Evolutionary conservation across 176 grass and related monocot species (phyloP), one percentile per base, ranked within the genome.

Genomic region (Hordeum marinum): DNA sequence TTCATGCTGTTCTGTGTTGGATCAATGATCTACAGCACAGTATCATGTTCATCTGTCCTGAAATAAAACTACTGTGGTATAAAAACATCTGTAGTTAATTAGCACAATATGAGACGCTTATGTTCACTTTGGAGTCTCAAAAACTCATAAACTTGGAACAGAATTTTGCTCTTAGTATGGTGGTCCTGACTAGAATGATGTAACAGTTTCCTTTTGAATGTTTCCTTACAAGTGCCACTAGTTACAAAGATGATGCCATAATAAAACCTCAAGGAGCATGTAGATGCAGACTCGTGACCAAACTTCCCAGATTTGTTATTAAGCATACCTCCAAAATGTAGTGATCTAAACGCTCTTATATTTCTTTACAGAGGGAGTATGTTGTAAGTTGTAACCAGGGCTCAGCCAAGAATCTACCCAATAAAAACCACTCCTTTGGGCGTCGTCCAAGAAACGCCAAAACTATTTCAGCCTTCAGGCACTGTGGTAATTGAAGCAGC

Each of bases 21-120:
- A 80, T 79, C 26, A 60, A 45, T 64, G 74, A 57, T 60, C 75
- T 60, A 37, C 76, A 80, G 18, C 65, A 88, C 23, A 77, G 34
- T 31, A 42, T 13, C 31, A 11, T 42, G 18, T 62, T 72, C 55
- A 82, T 72, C 32, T 11, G 40, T 82, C 73, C 26, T 12, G 2
- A 32, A 71, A 78, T 59, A 72, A 52, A 78, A 37, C 9, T 24
- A n/a, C 6, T 40, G 24, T 72, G 12, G 32, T 29, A 32, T 37
- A 27, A 82, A 74, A 45, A 59, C 55, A 67, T 31, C 6, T n/a
- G 72, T 54, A 57, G 8, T 82, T 73, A 52, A 78, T 52, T 63
- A 83, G 46, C 18, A 77, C 5, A 40, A 82, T 1, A 78, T 83
- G 57, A 60, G 54, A 40, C n/a, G 62, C 73, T 73, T n/a, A 26